Conservation (phyloP, 805 yeast genomes). For the Schizosaccharomyces japonicus region DNA sequence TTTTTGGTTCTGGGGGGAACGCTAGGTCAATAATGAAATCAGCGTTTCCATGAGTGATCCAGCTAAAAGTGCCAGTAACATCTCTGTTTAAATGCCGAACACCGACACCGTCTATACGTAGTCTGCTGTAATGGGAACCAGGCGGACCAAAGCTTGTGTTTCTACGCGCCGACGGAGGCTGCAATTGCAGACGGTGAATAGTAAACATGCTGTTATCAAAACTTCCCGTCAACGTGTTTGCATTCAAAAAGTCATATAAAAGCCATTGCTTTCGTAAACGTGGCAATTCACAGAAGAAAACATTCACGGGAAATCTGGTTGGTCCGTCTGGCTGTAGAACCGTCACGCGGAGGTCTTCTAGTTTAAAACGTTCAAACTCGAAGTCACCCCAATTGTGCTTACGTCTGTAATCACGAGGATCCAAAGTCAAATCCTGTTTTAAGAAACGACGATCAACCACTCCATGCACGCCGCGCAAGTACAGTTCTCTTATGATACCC, state of each 20-base stretch:
- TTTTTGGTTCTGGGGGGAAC: constrained; percentile 44
- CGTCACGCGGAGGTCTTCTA: constrained; percentile 70
- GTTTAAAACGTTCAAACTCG: constrained; percentile 57
- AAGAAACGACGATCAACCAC: constrained; percentile 80
- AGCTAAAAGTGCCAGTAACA: constrained; percentile 82
- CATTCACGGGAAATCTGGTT: constrained; percentile 63
- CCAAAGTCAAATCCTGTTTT: constrained; percentile 49
- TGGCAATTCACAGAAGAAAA: constrained; percentile 67
- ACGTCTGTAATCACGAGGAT: constrained; percentile 58
- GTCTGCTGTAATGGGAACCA: constrained; percentile 34
- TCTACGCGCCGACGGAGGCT: constrained; percentile 5
- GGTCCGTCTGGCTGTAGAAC: constrained; percentile 59
- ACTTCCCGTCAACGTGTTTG: constrained; percentile 66
- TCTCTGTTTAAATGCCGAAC: constrained; percentile 82
- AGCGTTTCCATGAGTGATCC: constrained; percentile 82
- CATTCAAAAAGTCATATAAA: constrained; percentile 63
- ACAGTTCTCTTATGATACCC: constrained; percentile 63
- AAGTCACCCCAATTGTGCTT: constrained; percentile 68
- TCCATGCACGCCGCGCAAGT: constrained; percentile 70
- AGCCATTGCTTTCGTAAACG: constrained; percentile 78
- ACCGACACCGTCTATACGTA: constrained; percentile 63
- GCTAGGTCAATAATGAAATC: constrained; percentile 81
- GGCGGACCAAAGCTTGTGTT: not conserved
- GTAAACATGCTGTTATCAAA: constrained; percentile 87
- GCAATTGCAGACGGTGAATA: constrained; percentile 46